Base-by-base conservation (phyloP, 2,329 filamentous ascomycete species). In the Teratosphaeria destructans region DNA sequence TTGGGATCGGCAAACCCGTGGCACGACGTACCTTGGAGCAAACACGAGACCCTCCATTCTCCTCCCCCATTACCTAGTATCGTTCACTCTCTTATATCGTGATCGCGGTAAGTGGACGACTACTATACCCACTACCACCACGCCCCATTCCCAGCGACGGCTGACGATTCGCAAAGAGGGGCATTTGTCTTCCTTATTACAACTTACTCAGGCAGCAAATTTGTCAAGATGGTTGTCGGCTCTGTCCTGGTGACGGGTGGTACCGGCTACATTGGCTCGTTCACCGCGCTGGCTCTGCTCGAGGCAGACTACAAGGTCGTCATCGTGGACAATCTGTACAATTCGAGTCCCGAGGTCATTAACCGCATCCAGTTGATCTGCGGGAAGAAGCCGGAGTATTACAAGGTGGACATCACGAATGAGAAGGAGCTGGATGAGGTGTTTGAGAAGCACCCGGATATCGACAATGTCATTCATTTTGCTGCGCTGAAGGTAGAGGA, bases 391-490 rank as follows among this genome's bases (percentile, higher is more conserved):
- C 90, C 94, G 59, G 79, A 81, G 62, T 96, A 96, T 76, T 85
- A 91, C 80, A 79, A 95, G 75, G 79, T 85, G 72, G 94, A 99
- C 77, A 84, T 99, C 70, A 96, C 90, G 67, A 84, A 96, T 72
- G 88, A 94, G 75, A 82, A 82, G 63, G 88, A 81, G 12, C 82
- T 99, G 60, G 90, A 96, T 74, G 85, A 86, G 70, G 88, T 97
- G 69, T 96, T 99, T 73, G 81, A 84, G 64, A 88, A 88, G 72
- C 88, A 97, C 77, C 90, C 92, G 57, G 87, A 90, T 71, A 96
- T 99, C 71, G 91, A 96, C 82, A 96, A 90, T 73, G 94, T 97
- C 66, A 97, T 99, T 70, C 94, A 99, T 81, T 99, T 99, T 73
- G 95, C 94, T 64, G 94, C 94, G 27, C 83, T 99, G 67, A 99